Base-by-base conservation (phyloP, 768 basidiomycete species). In the Terana coerulea region DNA sequence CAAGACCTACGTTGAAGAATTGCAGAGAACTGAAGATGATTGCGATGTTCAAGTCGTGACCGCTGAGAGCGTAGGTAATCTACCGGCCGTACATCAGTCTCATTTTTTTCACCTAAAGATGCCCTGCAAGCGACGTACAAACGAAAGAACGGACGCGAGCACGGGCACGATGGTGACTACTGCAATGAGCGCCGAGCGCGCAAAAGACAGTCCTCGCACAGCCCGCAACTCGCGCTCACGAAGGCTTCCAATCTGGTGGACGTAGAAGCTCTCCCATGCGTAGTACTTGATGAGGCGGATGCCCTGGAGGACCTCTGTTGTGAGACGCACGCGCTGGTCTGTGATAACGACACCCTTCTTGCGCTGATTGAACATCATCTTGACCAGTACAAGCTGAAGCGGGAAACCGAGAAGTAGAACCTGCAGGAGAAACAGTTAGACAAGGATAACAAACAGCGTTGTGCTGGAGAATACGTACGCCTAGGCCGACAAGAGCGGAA, bases 211-310 rank as follows among this genome's bases (percentile, higher is more conserved):
- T 6, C 45, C 58, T 4, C 66, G 55, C 26, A 78, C 77, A 35
- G 75, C 86, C 75, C 59, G 66, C 66, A 92, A 79, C 66, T 97
- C 95, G 33, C 77, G 75, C 54, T 72, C 72, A 43, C 95, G 76
- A 59, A 88, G 86, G 17, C 74, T 75, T 26, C 77, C 75, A 22
- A 97, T 76, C 45, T 86, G 82, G 10, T 81, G 71, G 8, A 93
- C 74, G 67, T 91, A 95, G 0, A 94, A 90, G 1, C 63, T 58
- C 61, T 93, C 91, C 91, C 91, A 94, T 2, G 88, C 85, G 66
- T 94, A 95, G 65, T 86, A 84, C 67, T 97, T 97, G 76, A 97
- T 87, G 43, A 97, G 79, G 51, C 90, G 85, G 77, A 97, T 94
- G 2, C 91, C 90, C 63, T 83, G 81, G 12, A 90, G 66, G 2